Evolutionary conservation across 129 eudicot species (phyloP).

Genomic region (Lactuca saligna): DNA sequence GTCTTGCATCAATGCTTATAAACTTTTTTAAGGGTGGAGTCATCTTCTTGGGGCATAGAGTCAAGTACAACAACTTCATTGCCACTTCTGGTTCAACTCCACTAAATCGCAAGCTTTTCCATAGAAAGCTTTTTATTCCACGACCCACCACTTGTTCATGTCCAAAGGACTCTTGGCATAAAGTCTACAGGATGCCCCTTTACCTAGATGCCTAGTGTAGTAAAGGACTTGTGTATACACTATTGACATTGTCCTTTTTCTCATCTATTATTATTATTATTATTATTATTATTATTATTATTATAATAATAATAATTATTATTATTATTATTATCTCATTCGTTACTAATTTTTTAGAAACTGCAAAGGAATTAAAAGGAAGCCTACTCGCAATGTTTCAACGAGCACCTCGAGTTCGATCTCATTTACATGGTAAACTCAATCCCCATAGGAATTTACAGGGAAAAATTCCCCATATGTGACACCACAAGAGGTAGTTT

Average conservation of each 20-base stretch:
- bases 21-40: constrained; percentile 20
- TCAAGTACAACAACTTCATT: constrained; percentile 20
- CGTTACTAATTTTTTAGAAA: no score
- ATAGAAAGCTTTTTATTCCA: constrained; percentile 14
- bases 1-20: neutral
- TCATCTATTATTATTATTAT: neutral
- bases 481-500: no score
- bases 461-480: no score
- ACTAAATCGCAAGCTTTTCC: constrained; percentile 22
- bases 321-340: no score
- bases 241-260: neutral
- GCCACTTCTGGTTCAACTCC: constrained; percentile 26
- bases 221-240: constrained; percentile 19
- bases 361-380: no score
- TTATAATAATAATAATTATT: no score
- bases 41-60: constrained; percentile 19
- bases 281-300: no score
- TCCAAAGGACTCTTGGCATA: constrained; percentile 28
- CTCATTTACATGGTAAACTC: no score
- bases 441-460: no score
- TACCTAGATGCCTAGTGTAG: constrained; percentile 21
- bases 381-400: no score
- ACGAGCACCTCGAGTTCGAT: no score
- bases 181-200: constrained; percentile 30
- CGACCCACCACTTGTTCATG: constrained; percentile 36